phyloP scores from a whole-genome alignment of 1,284 basidiomycete species.

The Erythrobasidium hasegawianum region DNA sequence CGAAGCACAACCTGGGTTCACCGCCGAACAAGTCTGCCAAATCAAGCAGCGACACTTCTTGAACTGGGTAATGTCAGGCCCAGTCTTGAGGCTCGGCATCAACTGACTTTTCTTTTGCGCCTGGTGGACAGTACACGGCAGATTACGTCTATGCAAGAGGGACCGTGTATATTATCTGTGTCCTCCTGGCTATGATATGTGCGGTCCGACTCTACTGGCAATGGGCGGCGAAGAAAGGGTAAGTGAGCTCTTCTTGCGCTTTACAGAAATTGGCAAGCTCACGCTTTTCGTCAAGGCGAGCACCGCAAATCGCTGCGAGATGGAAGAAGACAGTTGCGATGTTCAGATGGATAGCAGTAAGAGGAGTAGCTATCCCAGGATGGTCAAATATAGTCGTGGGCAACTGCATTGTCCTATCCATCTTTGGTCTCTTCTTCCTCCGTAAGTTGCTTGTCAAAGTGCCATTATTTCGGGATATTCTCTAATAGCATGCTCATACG shows the following conservation, averaged over 20 bases:
- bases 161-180: conserved; percentile 9
- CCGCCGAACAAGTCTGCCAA: conserved; percentile 22
- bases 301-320: background rate
- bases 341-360: conserved; percentile 18
- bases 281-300: too few species aligned
- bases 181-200: conserved; percentile 7
- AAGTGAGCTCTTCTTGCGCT: too few species aligned
- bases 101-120: too few species aligned
- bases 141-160: conserved; percentile 1
- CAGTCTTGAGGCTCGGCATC: too few species aligned
- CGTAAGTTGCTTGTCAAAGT: too few species aligned
- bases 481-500: too few species aligned
- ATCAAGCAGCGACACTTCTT: conserved; percentile 9
- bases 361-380: conserved; percentile 14
- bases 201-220: background rate
- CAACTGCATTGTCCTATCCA: conserved; percentile 15
- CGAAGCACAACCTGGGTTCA: conserved; percentile 14
- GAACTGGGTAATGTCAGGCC: conserved; percentile 28
- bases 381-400: conserved; percentile 22
- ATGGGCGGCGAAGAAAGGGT: background rate
- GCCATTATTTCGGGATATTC: too few species aligned
- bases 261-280: too few species aligned
- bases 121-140: conserved; percentile 6
- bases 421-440: conserved; percentile 24
- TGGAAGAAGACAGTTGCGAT: conserved; percentile 7